Evolutionary conservation across 2,329 filamentous ascomycete genomes (phyloP), one percentile per base, ranked within the genome.

Genomic region (Calonectria ilicicola): DNA sequence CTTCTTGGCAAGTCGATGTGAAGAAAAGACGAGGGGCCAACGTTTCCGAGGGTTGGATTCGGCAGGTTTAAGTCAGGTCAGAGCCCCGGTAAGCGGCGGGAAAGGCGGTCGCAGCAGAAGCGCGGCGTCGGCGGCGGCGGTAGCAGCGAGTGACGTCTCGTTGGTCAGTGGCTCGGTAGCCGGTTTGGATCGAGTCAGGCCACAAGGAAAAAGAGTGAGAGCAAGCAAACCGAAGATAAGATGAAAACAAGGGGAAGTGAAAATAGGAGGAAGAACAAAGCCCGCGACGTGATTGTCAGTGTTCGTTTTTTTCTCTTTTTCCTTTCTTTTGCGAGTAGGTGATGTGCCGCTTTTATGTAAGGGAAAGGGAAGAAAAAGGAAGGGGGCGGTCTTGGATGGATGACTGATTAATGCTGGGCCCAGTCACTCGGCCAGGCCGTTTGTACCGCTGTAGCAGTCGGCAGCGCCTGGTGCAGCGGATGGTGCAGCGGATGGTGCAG

Each of bases 21-120:
- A 17, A 65, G 35, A 70, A 35, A 72, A 69, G 27, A 49, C 40
- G 47, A 40, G 62, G 56, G 47, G 35, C 42, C 51, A 51, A 56
- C 46, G 69, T 65, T 70, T 38, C 65, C 53, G 66, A 69, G 42
- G 29, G 29, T 53, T 53, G 60, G 69, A 70, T 72, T 47, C 70
- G 68, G 72, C 53, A 74, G 77, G 76, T 70, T 79, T 69, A 76
- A 71, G 77, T 78, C 76, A 79, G 74, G 69, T 72, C 72, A 76
- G 70, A 35, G 53, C 53, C 38, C 44, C 66, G 68, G 69, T 66
- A 69, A 78, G 77, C 60, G 76, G 69, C 49, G 77, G 70, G 77
- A 80, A 80, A 77, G 77, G 78, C 78, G 78, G 78, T 80, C 78
- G 76, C 76, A 74, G 72, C 67, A 60, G 70, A 62, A 58, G 42